phyloP scores from a whole-genome alignment of 2,329 filamentous ascomycete species.

The Aplosporella prunicola region DNA sequence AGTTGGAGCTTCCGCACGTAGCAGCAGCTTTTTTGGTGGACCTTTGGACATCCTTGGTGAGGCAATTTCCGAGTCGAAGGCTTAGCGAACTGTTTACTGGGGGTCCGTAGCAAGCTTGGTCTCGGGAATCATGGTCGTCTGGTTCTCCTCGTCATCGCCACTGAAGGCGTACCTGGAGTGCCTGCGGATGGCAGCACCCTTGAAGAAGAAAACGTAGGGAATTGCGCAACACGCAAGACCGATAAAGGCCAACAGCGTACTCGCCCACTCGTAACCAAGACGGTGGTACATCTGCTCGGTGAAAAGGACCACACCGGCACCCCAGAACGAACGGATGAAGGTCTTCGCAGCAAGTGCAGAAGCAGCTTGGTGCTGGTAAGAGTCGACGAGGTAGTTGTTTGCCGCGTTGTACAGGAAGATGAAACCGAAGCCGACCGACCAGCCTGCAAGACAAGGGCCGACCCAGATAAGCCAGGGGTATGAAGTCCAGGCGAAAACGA shows the following conservation, averaged over 20 bases:
- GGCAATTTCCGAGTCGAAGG: no score
- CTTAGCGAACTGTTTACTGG: neutral
- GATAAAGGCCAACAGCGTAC: conserved; percentile 62
- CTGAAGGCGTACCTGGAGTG: conserved; percentile 64
- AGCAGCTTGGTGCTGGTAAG: conserved; percentile 65
- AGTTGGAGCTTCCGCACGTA: no score
- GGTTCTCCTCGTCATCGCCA: conserved; percentile 45
- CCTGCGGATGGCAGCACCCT: conserved; percentile 60
- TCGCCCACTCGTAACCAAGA: conserved; percentile 68
- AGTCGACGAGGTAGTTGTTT: conserved; percentile 49
- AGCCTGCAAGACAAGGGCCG: conserved; percentile 60
- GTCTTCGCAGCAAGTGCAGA: conserved; percentile 76
- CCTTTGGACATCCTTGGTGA: no score
- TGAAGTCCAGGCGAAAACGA: conserved; percentile 61
- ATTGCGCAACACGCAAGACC: conserved; percentile 70
- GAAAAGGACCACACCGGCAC: conserved; percentile 67
- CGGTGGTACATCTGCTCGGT: conserved; percentile 63
- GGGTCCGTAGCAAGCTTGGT: neutral
- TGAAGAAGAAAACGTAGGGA: conserved; percentile 73
- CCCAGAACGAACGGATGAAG: conserved; percentile 70
- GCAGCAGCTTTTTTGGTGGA: no score
- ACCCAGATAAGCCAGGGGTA: conserved; percentile 58
- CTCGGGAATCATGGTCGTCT: conserved; percentile 1
- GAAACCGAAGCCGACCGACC: conserved; percentile 63
- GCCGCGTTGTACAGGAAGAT: conserved; percentile 72